Evolutionary conservation across 1,284 basidiomycete genomes (phyloP).

Genomic region (Fistulinella cinereoalba): DNA sequence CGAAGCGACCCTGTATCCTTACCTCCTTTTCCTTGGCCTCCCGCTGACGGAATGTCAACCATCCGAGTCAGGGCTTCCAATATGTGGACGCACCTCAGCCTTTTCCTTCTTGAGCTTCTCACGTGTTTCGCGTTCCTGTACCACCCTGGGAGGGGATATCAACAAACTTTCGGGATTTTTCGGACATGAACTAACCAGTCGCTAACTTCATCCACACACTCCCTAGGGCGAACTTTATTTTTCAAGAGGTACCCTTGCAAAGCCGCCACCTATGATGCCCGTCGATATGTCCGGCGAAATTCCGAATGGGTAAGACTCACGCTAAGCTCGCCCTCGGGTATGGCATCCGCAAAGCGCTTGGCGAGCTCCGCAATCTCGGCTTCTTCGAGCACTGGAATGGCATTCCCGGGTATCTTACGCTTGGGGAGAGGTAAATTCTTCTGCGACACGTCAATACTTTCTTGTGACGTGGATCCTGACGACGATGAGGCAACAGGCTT

Average conservation of each 20-base stretch:
- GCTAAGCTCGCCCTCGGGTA: constrained; percentile 80
- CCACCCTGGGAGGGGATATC: constrained; percentile 43
- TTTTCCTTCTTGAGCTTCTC: constrained; percentile 83
- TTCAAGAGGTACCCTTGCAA: constrained; percentile 82
- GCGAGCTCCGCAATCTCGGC: constrained; percentile 71
- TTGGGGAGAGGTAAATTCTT: constrained; percentile 66
- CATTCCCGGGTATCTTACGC: constrained; percentile 53
- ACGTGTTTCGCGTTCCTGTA: constrained; percentile 74
- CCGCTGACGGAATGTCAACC: constrained; percentile 43
- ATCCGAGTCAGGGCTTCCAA: background rate
- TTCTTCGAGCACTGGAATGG: constrained; percentile 68
- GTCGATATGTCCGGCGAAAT: background rate
- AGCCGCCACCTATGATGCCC: constrained; percentile 61
- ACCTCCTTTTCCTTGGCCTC: constrained; percentile 74
- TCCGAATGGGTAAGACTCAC: constrained; percentile 42
- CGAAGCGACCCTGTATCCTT: constrained; percentile 12
- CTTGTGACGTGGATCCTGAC: constrained; percentile 23
- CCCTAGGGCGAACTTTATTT: constrained; percentile 79
- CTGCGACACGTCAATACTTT: constrained; percentile 50
- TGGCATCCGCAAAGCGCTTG: constrained; percentile 71
- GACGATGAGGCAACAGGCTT: constrained; percentile 35
- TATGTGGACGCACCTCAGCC: constrained; percentile 55
- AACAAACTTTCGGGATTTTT: constrained; percentile 4
- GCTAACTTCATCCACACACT: constrained; percentile 74
- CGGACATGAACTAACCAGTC: constrained; percentile 47